Evolutionary conservation across 805 yeast genomes (phyloP), one percentile per base, ranked within the genome.

Genomic region (Candida jianshihensis): DNA sequence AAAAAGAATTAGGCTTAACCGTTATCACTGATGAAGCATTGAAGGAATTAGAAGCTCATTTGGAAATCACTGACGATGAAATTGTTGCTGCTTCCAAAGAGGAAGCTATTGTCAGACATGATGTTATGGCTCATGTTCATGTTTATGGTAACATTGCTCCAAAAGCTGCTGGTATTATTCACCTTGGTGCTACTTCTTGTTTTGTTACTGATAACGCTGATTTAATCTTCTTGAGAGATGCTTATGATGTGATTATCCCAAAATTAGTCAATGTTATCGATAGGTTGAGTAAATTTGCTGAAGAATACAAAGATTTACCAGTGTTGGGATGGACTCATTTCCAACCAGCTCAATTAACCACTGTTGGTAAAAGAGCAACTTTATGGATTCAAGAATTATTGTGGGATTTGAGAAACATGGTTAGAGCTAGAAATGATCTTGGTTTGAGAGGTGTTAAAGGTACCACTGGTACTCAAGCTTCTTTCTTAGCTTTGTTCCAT

Each of bases 281-380:
- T 71, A 77, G 96, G 63, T 71, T 92, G 59, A 64, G 87, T 41
- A 68, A 83, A 59, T 92, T 92, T 61, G 97, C 98, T 31, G 59
- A 87, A 46, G 78, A 84, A 61, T 77, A 90, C 72, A 92, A 92
- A 68, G 97, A 92, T 62, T 64, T 89, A 64, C 97, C 98, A 26
- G 96, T 89, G 30, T 73, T 92, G 48, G 98, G 98, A 25, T 92
- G 97, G 97, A 92, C 98, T 39, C 98, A 92, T 65, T 92, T 92
- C 78, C 98, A 92, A 70, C 98, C 98, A 13, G 98, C 98, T 36
- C 98, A 92, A 70, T 77, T 92, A 61, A 90, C 97, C 49, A 92
- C 98, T 24, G 95, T 92, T 45, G 98, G 98, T 61, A 92, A 92
- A 72, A 82, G 98, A 67, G 94, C 95, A 38, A 88, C 97, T 31